phyloP scores from a whole-genome alignment of 1,284 basidiomycete genomes.

The Erythrobasidium hasegawianum region DNA sequence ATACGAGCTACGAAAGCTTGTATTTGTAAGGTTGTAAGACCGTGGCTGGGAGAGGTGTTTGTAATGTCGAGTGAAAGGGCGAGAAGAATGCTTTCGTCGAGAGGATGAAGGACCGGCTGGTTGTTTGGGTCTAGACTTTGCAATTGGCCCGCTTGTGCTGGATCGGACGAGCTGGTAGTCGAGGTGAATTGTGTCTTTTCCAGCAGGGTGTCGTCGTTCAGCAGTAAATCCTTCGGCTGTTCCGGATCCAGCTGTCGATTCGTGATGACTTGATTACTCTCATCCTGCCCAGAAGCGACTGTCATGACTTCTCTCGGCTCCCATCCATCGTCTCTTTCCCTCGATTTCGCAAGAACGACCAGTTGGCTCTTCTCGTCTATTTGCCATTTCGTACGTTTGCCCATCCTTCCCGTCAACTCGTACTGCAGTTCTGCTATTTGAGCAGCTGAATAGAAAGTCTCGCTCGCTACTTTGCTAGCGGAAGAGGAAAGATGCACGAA shows the following conservation, averaged over 20 bases:
- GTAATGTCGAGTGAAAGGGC: constrained; percentile 82
- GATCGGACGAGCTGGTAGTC: constrained; percentile 37
- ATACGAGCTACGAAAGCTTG: constrained; percentile 80
- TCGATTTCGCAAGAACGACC: constrained; percentile 81
- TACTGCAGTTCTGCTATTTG: constrained; percentile 75
- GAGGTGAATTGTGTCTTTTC: constrained; percentile 86
- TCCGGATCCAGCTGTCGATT: constrained; percentile 39
- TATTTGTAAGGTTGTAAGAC: constrained; percentile 85
- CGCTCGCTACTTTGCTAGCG: constrained; percentile 65
- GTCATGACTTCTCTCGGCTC: constrained; percentile 44
- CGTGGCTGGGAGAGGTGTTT: constrained; percentile 78
- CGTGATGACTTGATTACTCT: constrained; percentile 11
- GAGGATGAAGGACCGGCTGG: constrained; percentile 80
- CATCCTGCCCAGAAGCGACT: constrained; percentile 8
- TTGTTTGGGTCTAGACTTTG: constrained; percentile 70
- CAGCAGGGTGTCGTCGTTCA: constrained; percentile 95
- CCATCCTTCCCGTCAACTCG: constrained; percentile 87
- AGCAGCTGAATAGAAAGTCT: constrained; percentile 75
- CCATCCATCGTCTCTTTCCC: constrained; percentile 52
- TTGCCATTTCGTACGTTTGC: constrained; percentile 93
- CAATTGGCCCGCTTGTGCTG: constrained; percentile 50
- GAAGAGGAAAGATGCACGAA: constrained; percentile 57
- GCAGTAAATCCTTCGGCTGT: constrained; percentile 68
- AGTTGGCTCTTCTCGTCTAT: constrained; percentile 79
- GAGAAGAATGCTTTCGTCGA: constrained; percentile 86